Evolutionary conservation across 2,329 filamentous ascomycete genomes (phyloP).

Genomic region (Trichoderma pleuroti): DNA sequence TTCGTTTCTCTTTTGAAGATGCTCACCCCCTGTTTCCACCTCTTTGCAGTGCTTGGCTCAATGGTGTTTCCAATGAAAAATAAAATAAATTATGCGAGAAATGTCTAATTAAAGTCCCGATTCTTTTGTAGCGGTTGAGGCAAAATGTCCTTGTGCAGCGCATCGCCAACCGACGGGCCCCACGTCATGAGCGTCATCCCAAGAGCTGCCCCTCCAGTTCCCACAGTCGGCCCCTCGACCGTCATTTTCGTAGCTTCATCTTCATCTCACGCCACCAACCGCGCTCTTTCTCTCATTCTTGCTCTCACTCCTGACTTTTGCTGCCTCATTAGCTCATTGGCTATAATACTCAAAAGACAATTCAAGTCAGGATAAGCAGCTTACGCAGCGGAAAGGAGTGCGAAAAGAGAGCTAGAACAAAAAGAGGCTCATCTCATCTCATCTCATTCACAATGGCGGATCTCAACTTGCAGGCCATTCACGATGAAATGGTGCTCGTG

Average conservation of each 20-base stretch:
- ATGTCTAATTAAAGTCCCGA: neutral
- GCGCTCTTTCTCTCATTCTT: neutral
- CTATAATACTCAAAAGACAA: neutral
- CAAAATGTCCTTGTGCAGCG: neutral
- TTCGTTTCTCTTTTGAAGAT: neutral
- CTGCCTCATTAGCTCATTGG: neutral
- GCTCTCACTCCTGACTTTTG: neutral
- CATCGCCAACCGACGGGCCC: neutral
- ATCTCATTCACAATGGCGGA: conserved; percentile 48
- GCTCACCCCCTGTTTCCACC: neutral
- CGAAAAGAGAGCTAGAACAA: neutral
- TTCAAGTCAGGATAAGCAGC: neutral
- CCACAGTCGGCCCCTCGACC: conserved; percentile 1
- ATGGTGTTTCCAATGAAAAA: neutral
- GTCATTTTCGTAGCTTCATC: neutral
- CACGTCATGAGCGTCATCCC: conserved; percentile 7
- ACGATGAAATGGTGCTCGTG: conserved; percentile 56
- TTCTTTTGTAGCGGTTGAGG: neutral
- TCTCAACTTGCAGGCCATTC: conserved; percentile 58
- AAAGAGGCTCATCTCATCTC: neutral
- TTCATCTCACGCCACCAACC: neutral
- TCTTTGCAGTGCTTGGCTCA: neutral
- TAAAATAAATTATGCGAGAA: neutral
- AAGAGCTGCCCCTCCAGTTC: conserved; percentile 17
- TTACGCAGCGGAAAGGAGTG: neutral